Percentiles rank a stretch among this genome's conserved stretches.
phyloP scores from a whole-genome alignment of 805 yeast species.

The Helenozyma baotianmanensis region DNA sequence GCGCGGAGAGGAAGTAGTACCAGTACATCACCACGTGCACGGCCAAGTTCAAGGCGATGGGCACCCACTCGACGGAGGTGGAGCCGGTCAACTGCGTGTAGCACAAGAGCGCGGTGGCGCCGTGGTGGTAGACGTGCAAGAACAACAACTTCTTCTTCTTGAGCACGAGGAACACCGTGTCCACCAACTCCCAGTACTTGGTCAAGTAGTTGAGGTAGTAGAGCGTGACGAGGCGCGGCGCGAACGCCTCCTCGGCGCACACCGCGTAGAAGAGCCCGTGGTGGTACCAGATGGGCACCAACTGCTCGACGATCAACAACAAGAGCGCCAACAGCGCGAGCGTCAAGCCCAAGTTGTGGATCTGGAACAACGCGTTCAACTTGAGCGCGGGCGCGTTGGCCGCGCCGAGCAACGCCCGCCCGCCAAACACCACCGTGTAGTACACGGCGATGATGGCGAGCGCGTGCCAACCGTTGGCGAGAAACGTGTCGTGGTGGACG shows the following conservation, averaged over 20 bases:
- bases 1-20: conserved; percentile 89
- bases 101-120: conserved; percentile 94
- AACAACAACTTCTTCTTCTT: conserved; percentile 89
- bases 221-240: conserved; percentile 74
- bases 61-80: conserved; percentile 94
- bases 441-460: conserved; percentile 37
- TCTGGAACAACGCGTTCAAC: conserved; percentile 71
- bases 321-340: conserved; percentile 61
- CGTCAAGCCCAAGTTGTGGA: conserved; percentile 79
- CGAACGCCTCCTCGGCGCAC: conserved; percentile 75
- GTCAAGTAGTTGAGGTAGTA: conserved; percentile 91
- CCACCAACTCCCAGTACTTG: conserved; percentile 83
- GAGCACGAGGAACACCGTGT: conserved; percentile 86
- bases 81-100: conserved; percentile 87
- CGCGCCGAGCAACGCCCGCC: conserved; percentile 56
- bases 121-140: conserved; percentile 95
- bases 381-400: conserved; percentile 60
- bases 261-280: conserved; percentile 83
- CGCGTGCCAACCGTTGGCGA: conserved; percentile 60
- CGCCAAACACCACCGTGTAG: conserved; percentile 54
- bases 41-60: conserved; percentile 79
- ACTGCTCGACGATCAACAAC: conserved; percentile 74
- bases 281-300: conserved; percentile 66
- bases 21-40: conserved; percentile 97
- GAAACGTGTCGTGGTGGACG: conserved; percentile 57